phyloP scores from a whole-genome alignment of 768 basidiomycete genomes.

The Mycena alexandri region DNA sequence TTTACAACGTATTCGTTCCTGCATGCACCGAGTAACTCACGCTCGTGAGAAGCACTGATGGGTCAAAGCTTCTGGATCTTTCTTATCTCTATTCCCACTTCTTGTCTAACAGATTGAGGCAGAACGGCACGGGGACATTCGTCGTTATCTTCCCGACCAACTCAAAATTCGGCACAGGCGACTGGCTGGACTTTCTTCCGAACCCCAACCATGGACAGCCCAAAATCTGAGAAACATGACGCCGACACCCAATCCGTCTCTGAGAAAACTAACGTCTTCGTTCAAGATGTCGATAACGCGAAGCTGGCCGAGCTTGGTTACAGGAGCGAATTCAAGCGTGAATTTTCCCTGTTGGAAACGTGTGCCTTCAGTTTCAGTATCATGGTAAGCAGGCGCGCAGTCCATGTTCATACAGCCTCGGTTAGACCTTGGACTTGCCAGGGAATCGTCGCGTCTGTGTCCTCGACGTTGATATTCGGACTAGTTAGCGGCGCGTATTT shows the following conservation, averaged over 20 bases:
- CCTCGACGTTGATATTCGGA: slow-evolving; percentile 75
- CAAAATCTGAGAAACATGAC: slow-evolving; percentile 21
- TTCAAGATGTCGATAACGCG: slow-evolving; percentile 64
- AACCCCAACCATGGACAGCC: slow-evolving; percentile 10
- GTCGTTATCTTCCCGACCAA: not conserved
- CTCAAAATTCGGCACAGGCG: not conserved
- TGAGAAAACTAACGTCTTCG: slow-evolving; percentile 36
- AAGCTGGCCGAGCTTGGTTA: slow-evolving; percentile 77
- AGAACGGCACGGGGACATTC: not conserved
- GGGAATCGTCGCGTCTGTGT: slow-evolving; percentile 78
- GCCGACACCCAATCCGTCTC: slow-evolving; percentile 9
- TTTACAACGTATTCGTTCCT: too few relatives aligned
- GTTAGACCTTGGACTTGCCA: slow-evolving; percentile 49
- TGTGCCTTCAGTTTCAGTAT: slow-evolving; percentile 75
- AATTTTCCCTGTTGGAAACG: slow-evolving; percentile 78
- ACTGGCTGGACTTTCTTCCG: slow-evolving; percentile 3
- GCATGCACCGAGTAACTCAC: not conserved
- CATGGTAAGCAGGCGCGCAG: slow-evolving; percentile 49
- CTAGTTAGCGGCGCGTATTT: slow-evolving; percentile 62
- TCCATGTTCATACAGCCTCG: slow-evolving; percentile 53
- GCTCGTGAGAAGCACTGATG: slow-evolving; percentile 10
- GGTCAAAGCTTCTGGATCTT: too few relatives aligned
- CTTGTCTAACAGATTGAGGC: slow-evolving; percentile 16
- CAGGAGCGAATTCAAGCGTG: slow-evolving; percentile 78
- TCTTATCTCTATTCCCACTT: slow-evolving; percentile 2